Evolutionary conservation across 257 asterid species (phyloP), one percentile per base, ranked within the genome.

Genomic region (Eustoma russellianum): DNA sequence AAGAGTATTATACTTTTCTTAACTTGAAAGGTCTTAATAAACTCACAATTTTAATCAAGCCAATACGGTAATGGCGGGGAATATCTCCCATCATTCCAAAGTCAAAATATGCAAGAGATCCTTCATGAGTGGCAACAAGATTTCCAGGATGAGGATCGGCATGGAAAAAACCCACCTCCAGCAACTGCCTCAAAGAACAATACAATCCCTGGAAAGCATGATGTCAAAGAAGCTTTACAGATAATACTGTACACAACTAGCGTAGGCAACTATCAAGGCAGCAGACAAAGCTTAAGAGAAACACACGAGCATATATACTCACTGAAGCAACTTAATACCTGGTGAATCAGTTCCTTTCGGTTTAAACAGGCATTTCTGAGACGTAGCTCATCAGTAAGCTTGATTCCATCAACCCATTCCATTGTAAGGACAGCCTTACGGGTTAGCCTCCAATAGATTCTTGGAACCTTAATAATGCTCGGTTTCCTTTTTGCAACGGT

Each of bases 121-220:
- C 98, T 52, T 78, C 92, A 69, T 61, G 69, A 48, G 91, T 82
- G 46, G 96, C 96, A 46, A 87, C 96, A 55, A 91, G 95, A 70
- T 91, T 91, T 66, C 98, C 98, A 56, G 97, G 98, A 63, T 91
- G 98, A 66, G 98, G 98, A 71, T 91, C 98, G 41, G 98, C 98
- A 59, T 91, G 98, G 71, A 91, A 91, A 78, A 84, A 91, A 4
- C 98, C 98, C 65, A 87, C 95, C 87, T 91, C 96, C 65, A 91
- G 80, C 74, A 91, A 70, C 76, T 91, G 98, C 80, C 89, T 84
- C 79, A 91, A 63, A 66, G 98, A 91, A 77, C 96, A 87, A 69
- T 82, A 78, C 64, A 91, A 62, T 19, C 98, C 98, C 98, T 91
- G 64, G 59, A 56, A 71, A 46, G 50, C 55, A 33, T 48, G 63